These are phyloP conservation scores for Hirschfeldia incana DNA, from an alignment of 345 rosid genomes.

Conservation along the genomic window DNA sequence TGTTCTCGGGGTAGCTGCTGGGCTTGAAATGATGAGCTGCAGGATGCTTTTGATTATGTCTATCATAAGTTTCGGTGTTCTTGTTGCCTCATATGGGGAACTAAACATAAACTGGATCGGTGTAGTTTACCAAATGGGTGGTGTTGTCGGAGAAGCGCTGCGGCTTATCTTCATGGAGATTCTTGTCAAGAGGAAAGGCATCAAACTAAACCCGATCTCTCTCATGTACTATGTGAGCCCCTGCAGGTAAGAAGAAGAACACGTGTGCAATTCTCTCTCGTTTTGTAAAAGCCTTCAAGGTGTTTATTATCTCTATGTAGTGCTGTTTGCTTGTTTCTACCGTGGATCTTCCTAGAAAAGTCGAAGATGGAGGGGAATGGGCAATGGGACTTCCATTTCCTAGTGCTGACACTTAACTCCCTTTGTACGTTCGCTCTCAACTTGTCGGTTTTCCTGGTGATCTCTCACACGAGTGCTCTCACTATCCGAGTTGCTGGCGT, in stretches of 20 bases:
- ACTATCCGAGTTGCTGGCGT: slow-evolving; percentile 99
- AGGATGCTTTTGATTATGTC: slow-evolving; percentile 96
- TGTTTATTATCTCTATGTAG: slow-evolving; percentile 39
- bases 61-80: slow-evolving; percentile 88
- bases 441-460: slow-evolving; percentile 94
- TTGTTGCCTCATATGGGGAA: slow-evolving; percentile 95
- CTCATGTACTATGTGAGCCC: slow-evolving; percentile 96
- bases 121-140: slow-evolving; percentile 99
- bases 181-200: slow-evolving; percentile 91
- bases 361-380: slow-evolving; percentile 81
- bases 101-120: slow-evolving; percentile 93
- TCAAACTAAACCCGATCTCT: slow-evolving; percentile 85
- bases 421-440: slow-evolving; percentile 95
- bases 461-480: slow-evolving; percentile 96
- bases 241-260: slow-evolving; percentile 67
- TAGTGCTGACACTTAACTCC: slow-evolving; percentile 72
- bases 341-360: slow-evolving; percentile 95
- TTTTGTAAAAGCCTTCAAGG: not conserved
- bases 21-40: slow-evolving; percentile 93
- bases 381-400: slow-evolving; percentile 67
- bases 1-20: slow-evolving; percentile 88
- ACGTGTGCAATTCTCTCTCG: slow-evolving; percentile 6
- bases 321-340: slow-evolving; percentile 82
- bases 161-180: slow-evolving; percentile 92
- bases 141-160: slow-evolving; percentile 92